A percentile compares a stretch with the other conserved stretches of the same genome.
Evolutionary conservation across 1,284 basidiomycete species (phyloP).

Genomic region (Heterobasidion irregulare): DNA sequence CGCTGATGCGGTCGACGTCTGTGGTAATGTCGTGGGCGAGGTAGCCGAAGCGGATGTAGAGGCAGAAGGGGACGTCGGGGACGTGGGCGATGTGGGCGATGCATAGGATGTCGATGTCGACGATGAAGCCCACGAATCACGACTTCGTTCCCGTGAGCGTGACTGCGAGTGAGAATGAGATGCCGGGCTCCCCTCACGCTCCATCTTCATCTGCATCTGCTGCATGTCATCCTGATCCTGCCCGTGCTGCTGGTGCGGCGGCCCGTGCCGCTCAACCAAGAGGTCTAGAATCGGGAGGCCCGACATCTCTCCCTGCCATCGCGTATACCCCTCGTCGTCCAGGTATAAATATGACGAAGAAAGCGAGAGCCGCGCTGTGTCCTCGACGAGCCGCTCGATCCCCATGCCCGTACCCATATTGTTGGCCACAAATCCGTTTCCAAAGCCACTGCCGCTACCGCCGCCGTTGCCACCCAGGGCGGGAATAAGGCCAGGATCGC

Average conservation of each 20-base stretch:
- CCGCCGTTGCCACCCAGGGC: too few species aligned
- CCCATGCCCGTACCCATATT: too few species aligned
- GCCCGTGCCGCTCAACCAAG: conserved; percentile 51
- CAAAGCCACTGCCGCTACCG: background rate
- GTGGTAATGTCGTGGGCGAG: too few species aligned
- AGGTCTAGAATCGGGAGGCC: conserved; percentile 81
- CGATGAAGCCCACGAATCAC: conserved; percentile 11
- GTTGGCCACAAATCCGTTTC: background rate
- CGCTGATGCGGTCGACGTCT: too few species aligned
- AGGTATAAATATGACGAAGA: conserved; percentile 74
- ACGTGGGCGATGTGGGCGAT: too few species aligned
- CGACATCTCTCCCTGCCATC: conserved; percentile 87
- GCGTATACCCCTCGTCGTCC: conserved; percentile 74
- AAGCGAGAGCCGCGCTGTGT: conserved; percentile 50
- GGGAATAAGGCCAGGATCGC: conserved; percentile 12
- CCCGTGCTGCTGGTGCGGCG: conserved; percentile 23
- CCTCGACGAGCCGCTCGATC: conserved; percentile 44
- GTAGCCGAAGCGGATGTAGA: too few species aligned
- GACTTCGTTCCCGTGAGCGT: conserved; percentile 14
- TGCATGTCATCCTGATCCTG: conserved; percentile 12
- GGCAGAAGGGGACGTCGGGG: too few species aligned
- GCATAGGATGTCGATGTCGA: too few species aligned
- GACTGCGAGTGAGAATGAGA: conserved; percentile 4
- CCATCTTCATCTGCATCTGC: background rate
- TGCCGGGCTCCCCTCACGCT: background rate